Evolutionary conservation across 371 early-diverging fungal genomes (phyloP).

Genomic region (Syncephalastrum monosporum): DNA sequence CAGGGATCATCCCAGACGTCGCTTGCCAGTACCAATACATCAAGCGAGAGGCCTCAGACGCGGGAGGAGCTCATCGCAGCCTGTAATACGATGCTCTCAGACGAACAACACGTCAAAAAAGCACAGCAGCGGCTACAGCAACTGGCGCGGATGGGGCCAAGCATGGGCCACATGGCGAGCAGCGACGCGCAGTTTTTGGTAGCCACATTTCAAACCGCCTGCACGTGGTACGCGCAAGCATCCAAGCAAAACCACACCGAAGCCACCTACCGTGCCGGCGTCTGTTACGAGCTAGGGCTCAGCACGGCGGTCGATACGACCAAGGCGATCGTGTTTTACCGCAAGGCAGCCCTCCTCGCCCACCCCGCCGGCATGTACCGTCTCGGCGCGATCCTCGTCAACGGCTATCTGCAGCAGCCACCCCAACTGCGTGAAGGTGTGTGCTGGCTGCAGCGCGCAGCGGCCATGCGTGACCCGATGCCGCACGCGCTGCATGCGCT

Average conservation of each 20-base stretch:
- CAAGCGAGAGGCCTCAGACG: no score
- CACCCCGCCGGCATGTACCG: slow-evolving; percentile 95
- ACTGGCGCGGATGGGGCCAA: no score
- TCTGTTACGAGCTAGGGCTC: slow-evolving; percentile 92
- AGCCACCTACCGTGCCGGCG: slow-evolving; percentile 89
- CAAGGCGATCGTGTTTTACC: slow-evolving; percentile 85
- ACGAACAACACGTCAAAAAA: no score
- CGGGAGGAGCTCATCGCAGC: no score
- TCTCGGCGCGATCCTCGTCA: slow-evolving; percentile 80
- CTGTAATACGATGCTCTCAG: no score
- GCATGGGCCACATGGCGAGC: no score
- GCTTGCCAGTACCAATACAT: no score
- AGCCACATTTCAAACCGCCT: neutral
- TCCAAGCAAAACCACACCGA: slow-evolving; percentile 88
- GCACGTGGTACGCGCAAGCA: slow-evolving; percentile 73
- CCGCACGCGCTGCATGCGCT: slow-evolving; percentile 93
- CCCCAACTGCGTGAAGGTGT: slow-evolving; percentile 86
- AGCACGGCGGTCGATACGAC: slow-evolving; percentile 81
- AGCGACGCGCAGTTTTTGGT: no score
- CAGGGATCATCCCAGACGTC: no score
- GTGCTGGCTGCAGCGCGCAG: slow-evolving; percentile 91
- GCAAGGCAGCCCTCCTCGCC: slow-evolving; percentile 89
- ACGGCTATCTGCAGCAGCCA: slow-evolving; percentile 72
- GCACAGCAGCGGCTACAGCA: no score
- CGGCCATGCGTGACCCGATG: slow-evolving; percentile 62